A percentile compares a stretch with the other conserved stretches of the same genome.
Conservation (phyloP, 129 eudicot genomes). For the Ambrosia trifida region DNA sequence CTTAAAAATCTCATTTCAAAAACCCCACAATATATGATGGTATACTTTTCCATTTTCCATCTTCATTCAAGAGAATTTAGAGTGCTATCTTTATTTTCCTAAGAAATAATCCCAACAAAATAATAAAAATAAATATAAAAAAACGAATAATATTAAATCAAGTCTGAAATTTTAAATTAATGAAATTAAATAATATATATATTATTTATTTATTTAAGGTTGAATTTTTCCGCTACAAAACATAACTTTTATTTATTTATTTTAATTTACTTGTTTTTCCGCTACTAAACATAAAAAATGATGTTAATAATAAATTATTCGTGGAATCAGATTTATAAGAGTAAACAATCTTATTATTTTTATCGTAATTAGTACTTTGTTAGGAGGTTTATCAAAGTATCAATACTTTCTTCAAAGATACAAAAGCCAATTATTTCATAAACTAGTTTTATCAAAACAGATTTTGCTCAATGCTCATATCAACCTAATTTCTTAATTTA, state of each 20-base stretch:
- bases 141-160: background rate
- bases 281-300: background rate
- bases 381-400: background rate
- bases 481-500: too few species aligned
- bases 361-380: background rate
- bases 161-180: background rate
- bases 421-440: too few species aligned
- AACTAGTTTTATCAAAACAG: too few species aligned
- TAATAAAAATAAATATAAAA: too few species aligned
- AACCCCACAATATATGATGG: constrained; percentile 36
- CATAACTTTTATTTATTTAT: too few species aligned
- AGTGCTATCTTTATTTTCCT: background rate
- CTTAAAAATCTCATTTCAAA: constrained; percentile 25
- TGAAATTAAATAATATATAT: background rate
- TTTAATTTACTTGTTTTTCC: background rate
- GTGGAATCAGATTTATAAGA: background rate
- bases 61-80: background rate
- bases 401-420: too few species aligned
- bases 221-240: too few species aligned
- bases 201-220: background rate
- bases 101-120: background rate
- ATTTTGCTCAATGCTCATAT: too few species aligned
- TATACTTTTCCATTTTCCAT: constrained; percentile 29
- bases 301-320: background rate
- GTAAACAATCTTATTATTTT: background rate